Evolutionary conservation across 805 yeast genomes (phyloP).

Genomic region (Metschnikowia corniflorae): DNA sequence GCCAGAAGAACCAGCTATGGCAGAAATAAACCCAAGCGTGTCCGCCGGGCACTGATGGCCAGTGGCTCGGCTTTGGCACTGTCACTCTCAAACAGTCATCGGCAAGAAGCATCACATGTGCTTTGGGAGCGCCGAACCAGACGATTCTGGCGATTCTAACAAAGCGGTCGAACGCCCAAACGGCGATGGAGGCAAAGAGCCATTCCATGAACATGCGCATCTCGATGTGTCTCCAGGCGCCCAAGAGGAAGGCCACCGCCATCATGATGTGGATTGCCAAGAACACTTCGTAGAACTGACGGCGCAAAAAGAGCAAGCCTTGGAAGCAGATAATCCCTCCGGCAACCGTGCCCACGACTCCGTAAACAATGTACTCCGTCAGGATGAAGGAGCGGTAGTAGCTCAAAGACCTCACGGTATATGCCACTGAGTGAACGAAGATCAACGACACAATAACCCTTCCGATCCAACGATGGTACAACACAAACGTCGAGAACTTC

Average conservation of each 20-base stretch:
- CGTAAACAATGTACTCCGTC: slow-evolving; percentile 14
- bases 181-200: slow-evolving; percentile 14
- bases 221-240: slow-evolving; percentile 16
- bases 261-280: slow-evolving; percentile 16
- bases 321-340: slow-evolving; percentile 17
- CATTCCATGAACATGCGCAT: slow-evolving; percentile 12
- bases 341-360: slow-evolving; percentile 10
- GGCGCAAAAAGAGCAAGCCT: slow-evolving; percentile 15
- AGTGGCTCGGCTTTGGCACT: slow-evolving; percentile 34
- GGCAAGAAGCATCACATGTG: slow-evolving; percentile 27
- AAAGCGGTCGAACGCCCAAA: slow-evolving; percentile 37
- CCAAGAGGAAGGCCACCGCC: slow-evolving; percentile 15
- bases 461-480: slow-evolving; percentile 19
- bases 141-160: slow-evolving; percentile 27
- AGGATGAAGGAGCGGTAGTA: slow-evolving; percentile 7
- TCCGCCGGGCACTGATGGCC: slow-evolving; percentile 39
- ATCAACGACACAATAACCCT: slow-evolving; percentile 16
- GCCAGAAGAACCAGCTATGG: slow-evolving; percentile 36
- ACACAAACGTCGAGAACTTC: slow-evolving; percentile 17
- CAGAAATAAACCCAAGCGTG: slow-evolving; percentile 39
- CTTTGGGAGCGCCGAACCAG: slow-evolving; percentile 35
- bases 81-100: slow-evolving; percentile 36
- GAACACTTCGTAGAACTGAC: slow-evolving; percentile 16
- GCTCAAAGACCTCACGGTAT: slow-evolving; percentile 6
- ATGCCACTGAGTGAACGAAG: slow-evolving; percentile 15